phyloP scores from a whole-genome alignment of 78 protist species.

The Polysphondylium violaceum region DNA sequence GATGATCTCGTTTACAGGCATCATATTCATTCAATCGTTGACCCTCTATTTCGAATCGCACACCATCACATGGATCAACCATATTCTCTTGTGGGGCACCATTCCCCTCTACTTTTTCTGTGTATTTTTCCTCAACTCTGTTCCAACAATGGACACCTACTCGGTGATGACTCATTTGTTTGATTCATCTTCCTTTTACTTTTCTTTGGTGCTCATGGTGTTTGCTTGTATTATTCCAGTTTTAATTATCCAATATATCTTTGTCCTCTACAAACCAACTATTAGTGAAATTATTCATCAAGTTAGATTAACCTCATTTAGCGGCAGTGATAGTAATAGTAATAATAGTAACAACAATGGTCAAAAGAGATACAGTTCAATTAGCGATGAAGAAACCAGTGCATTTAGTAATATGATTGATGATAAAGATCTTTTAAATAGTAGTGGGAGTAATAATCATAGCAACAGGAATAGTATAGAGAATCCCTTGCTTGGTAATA shows the following conservation, averaged over 20 bases:
- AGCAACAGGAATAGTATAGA: no score
- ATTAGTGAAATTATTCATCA: slow-evolving; percentile 49
- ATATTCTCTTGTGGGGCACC: slow-evolving; percentile 71
- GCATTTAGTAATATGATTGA: no score
- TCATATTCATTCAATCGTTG: slow-evolving; percentile 72
- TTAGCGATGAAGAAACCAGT: no score
- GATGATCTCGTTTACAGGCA: slow-evolving; percentile 79
- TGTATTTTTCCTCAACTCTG: neutral
- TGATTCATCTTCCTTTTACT: slow-evolving; percentile 13
- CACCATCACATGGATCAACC: slow-evolving; percentile 78
- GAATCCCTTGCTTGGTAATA: no score
- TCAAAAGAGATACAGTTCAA: no score
- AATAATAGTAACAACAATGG: no score
- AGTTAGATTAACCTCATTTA: neutral
- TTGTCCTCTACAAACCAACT: slow-evolving; percentile 28
- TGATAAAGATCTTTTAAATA: no score
- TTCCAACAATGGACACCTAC: slow-evolving; percentile 29
- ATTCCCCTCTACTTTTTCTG: slow-evolving; percentile 64
- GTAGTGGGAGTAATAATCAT: no score
- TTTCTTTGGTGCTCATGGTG: slow-evolving; percentile 21
- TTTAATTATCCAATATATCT: slow-evolving; percentile 28
- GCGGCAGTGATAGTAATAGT: neutral
- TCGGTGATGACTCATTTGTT: slow-evolving; percentile 14
- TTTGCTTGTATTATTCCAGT: slow-evolving; percentile 24
- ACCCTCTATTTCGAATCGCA: slow-evolving; percentile 79